Base-by-base conservation (phyloP, 2,329 filamentous ascomycete genomes). In the Arthrobotrys megalospora region DNA sequence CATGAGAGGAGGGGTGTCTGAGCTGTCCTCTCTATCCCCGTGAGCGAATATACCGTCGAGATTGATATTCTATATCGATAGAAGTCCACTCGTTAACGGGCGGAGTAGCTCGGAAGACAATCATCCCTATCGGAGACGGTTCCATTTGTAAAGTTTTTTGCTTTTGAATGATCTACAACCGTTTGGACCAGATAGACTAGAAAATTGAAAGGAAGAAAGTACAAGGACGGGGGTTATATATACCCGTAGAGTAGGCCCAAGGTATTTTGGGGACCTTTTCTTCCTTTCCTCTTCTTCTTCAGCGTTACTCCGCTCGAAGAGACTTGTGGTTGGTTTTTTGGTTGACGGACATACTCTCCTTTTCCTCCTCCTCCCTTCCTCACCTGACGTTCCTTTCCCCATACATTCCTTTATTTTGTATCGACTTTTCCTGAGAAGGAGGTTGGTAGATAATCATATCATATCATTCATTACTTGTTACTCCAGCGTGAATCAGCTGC, bases 181-280 rank as follows among this genome's bases (percentile, higher is more conserved):
- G 7, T 48, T 48, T 11, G 16, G 66, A 48, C 52, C 48, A 62
- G 66, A 45, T 71, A 60, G 36, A 38, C 60, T 2, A 32, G 10
- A 14, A 8, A 14, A 8, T 16, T 19, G 19, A 14, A 28, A 38
- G n/a, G n/a, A n/a, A n/a, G n/a, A n/a, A n/a, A n/a, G n/a, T 11
- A 7, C 21, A 12, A 1, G 7, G 43, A 1, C n/a, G n/a, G 16
- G 34, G 55, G 36, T 66, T 73, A 66, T 73, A 73, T 73, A 73
- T 73, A 73, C 50, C 41, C 55, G 36, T 36, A 36, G 43, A 14
- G 8, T 32, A 11, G 38, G n/a, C 12, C 69, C 41, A n/a, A 41
- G 60, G 12, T 32, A 10, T 48, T 48, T 68, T 71, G 24, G 10
- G 6, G 4, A 12, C 32, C 47, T 19, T 52, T 14, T 19, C 45